Base-by-base conservation (phyloP, 768 basidiomycete species). In the Podaxis mareebaensis region DNA sequence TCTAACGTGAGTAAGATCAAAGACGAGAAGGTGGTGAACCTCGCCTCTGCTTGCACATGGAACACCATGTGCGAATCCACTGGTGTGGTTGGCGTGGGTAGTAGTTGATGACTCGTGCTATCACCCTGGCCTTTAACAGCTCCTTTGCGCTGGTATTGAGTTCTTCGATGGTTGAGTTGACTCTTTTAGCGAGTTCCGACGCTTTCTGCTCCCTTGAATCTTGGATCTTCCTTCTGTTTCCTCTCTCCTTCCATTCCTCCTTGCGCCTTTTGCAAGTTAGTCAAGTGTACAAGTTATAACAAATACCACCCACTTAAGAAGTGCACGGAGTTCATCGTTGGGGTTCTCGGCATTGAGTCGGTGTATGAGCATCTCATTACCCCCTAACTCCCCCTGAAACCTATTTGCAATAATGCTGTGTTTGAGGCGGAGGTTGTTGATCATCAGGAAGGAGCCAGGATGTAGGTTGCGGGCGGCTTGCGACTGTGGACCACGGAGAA, bases 31-130 rank as follows among this genome's bases (percentile, higher is more conserved):
- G 30, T 44, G 53, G 17, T 42, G 13, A 22, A 13, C 70, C 80
- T 67, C 64, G 89, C 90, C 78, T 72, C 57, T 74, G 68, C 7
- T 80, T 68, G 72, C 90, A 91, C 3, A 77, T 79, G 6, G 74
- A 77, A 71, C 89, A 92, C 42, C 74, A 74, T 39, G 82, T 73
- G 26, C 77, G 73, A 39, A 82, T 78, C 15, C 79, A 84, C 15
- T 87, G 79, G 28, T 73, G 66, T 30, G 89, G 67, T 30, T 78
- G 68, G 36, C 78, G 74, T 0, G 90, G 90, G 67, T 78, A 81
- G 68, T 83, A 89, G 67, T 87, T 85, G 8, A 83, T 68, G 2
- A 81, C 78, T 20, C 81, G 82, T 5, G 83, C 88, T 10, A 75
- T 67, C 24, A 89, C 70, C 42, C 72, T 77, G 62, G 81, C 83